Percentiles rank a stretch among this genome's conserved stretches.
These are phyloP conservation scores for Dactylellina leptospora DNA, from an alignment of 2,329 filamentous ascomycete species.

Conservation along the genomic window DNA sequence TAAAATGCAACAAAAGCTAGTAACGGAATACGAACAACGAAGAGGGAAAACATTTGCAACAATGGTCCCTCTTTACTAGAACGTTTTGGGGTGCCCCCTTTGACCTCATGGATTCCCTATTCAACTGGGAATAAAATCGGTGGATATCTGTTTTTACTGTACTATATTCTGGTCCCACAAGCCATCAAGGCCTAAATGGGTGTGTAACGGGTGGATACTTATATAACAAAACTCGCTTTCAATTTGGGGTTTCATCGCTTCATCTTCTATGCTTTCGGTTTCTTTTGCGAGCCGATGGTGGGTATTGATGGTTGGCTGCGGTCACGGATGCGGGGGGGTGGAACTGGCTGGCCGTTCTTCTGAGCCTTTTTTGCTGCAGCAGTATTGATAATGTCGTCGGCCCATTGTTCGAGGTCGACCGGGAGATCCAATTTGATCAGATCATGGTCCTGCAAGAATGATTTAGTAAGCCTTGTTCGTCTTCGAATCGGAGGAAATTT, in stretches of 20 bases:
- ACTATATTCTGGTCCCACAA: slow-evolving; percentile 26
- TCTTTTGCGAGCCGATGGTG: slow-evolving; percentile 45
- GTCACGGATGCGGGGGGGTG: slow-evolving; percentile 46
- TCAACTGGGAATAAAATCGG: slow-evolving; percentile 6
- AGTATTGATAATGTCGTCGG: slow-evolving; percentile 47
- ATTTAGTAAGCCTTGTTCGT: neutral
- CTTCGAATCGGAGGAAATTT: neutral
- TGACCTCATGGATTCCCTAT: slow-evolving; percentile 7
- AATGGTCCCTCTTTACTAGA: slow-evolving; percentile 1
- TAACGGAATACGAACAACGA: slow-evolving; percentile 14
- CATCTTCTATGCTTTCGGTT: slow-evolving; percentile 43
- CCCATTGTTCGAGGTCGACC: slow-evolving; percentile 44
- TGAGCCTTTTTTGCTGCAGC: slow-evolving; percentile 36
- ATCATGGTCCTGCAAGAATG: slow-evolving; percentile 13
- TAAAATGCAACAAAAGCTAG: slow-evolving; percentile 49
- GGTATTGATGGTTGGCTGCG: slow-evolving; percentile 40
- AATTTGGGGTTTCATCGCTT: slow-evolving; percentile 38
- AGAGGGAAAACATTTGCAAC: slow-evolving; percentile 3
- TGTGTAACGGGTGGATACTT: slow-evolving; percentile 23
- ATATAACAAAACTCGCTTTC: slow-evolving; percentile 47
- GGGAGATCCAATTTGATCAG: slow-evolving; percentile 46
- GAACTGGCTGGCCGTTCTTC: slow-evolving; percentile 39
- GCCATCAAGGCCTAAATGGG: slow-evolving; percentile 38
- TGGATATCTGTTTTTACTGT: slow-evolving; percentile 29
- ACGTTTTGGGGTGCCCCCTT: neutral